Evolutionary conservation across 2,329 filamentous ascomycete species (phyloP).

Genomic region (Elsinoe ampelina): DNA sequence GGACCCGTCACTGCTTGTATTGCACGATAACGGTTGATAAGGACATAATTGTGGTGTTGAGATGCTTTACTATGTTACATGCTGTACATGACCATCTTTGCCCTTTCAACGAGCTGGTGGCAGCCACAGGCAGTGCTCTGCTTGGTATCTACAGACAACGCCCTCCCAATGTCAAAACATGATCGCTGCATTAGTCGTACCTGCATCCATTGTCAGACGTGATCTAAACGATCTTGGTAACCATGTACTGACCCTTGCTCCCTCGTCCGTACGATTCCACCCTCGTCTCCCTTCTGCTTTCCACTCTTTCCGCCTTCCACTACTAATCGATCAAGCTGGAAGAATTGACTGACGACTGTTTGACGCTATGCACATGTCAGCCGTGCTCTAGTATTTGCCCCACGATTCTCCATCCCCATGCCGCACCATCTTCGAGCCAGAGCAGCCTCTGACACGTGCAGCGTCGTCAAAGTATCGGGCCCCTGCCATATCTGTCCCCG

Average conservation of each 20-base stretch:
- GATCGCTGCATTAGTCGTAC: background rate
- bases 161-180: conserved; percentile 12
- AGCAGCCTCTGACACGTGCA: background rate
- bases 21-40: background rate
- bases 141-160: conserved; percentile 13
- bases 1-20: background rate
- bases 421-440: background rate
- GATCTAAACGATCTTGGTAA: background rate
- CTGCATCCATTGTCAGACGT: background rate
- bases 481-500: no score
- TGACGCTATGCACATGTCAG: conserved; percentile 61
- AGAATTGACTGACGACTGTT: conserved; percentile 91
- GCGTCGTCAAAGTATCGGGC: background rate
- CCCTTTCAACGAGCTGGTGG: background rate
- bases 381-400: background rate
- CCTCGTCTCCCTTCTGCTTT: conserved; percentile 59
- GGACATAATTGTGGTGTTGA: background rate
- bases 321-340: conserved; percentile 81
- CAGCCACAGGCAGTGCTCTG: conserved; percentile 6
- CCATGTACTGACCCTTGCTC: conserved; percentile 57
- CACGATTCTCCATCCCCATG: background rate
- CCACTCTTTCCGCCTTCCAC: conserved; percentile 79
- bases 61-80: conserved; percentile 2
- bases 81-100: background rate
- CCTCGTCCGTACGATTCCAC: conserved; percentile 64